Evolutionary conservation across 345 rosid species (phyloP).

Genomic region (Punica granatum): DNA sequence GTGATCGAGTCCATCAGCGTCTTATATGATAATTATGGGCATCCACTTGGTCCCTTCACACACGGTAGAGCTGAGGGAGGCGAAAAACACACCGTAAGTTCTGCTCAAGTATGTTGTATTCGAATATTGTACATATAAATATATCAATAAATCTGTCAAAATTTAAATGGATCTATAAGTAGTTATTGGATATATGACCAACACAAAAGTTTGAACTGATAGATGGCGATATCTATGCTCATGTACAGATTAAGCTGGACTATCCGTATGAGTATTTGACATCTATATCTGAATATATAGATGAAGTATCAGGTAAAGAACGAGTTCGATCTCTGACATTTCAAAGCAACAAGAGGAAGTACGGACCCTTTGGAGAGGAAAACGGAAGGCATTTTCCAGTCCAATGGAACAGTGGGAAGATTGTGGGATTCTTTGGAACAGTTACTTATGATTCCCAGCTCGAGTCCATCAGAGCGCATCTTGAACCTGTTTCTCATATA

Average conservation of each 20-base stretch:
- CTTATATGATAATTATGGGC: constrained; percentile 6
- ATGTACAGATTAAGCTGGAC: constrained; percentile 5
- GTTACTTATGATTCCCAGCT: not conserved
- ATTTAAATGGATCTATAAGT: not conserved
- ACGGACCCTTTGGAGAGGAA: constrained; percentile 7
- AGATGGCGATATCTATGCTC: not conserved
- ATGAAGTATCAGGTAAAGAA: not conserved
- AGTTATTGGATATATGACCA: too few relatives aligned
- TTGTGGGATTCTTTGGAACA: constrained; percentile 5
- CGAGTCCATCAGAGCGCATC: constrained; percentile 2
- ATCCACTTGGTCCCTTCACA: constrained; percentile 1
- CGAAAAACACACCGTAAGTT: constrained; percentile 2
- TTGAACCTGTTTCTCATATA: constrained; percentile 3
- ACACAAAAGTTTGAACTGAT: not conserved
- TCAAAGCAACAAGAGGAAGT: constrained; percentile 3
- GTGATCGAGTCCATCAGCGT: not conserved
- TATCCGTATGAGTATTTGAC: constrained; percentile 12
- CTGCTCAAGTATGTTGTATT: too few relatives aligned
- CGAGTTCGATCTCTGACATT: constrained; percentile 4
- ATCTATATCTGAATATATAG: constrained; percentile 5
- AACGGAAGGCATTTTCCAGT: constrained; percentile 5
- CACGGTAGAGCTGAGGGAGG: constrained; percentile 6
- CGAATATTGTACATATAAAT: too few relatives aligned
- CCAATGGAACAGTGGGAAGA: not conserved
- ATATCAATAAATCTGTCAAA: not conserved